Conservation (phyloP, 768 basidiomycete genomes). For the Lactarius hatsudake region DNA sequence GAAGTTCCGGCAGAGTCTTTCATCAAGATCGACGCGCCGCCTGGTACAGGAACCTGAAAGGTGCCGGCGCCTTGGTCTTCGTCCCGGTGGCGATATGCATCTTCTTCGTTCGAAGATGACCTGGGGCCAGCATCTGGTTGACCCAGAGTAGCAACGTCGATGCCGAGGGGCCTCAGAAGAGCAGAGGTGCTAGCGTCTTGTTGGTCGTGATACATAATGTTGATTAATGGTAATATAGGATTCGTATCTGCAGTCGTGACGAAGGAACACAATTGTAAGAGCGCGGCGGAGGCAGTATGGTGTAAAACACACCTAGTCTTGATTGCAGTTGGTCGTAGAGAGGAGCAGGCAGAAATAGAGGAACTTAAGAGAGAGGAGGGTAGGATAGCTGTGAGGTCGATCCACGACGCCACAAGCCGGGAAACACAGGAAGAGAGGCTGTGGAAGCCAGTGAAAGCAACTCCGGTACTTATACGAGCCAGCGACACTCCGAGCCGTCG, state of each 20-base stretch:
- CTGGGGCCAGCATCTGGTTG: neutral
- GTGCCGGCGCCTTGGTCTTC: neutral
- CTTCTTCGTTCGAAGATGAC: neutral
- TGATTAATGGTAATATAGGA: neutral
- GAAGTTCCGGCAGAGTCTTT: constrained; percentile 11
- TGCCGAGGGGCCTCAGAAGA: neutral
- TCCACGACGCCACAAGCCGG: constrained; percentile 23
- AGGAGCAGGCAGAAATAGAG: no score
- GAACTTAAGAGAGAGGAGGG: neutral
- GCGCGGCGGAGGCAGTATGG: no score
- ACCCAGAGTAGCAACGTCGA: neutral
- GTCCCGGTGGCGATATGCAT: neutral
- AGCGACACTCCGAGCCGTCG: neutral
- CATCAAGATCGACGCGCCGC: constrained; percentile 17
- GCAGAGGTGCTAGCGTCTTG: neutral
- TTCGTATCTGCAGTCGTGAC: constrained; percentile 1
- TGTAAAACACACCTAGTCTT: neutral
- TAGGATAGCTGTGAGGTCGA: constrained; percentile 7
- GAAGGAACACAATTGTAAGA: neutral
- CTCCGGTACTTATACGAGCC: constrained; percentile 19
- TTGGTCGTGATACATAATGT: constrained; percentile 5
- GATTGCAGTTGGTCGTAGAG: neutral
- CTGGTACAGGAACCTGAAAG: constrained; percentile 6
- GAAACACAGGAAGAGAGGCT: constrained; percentile 6
- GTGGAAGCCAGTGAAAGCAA: neutral